A percentile compares a stretch with the other conserved stretches of the same genome.
These are phyloP conservation scores for Pistacia vera DNA, from an alignment of 345 rosid species.

Conservation along the genomic window DNA sequence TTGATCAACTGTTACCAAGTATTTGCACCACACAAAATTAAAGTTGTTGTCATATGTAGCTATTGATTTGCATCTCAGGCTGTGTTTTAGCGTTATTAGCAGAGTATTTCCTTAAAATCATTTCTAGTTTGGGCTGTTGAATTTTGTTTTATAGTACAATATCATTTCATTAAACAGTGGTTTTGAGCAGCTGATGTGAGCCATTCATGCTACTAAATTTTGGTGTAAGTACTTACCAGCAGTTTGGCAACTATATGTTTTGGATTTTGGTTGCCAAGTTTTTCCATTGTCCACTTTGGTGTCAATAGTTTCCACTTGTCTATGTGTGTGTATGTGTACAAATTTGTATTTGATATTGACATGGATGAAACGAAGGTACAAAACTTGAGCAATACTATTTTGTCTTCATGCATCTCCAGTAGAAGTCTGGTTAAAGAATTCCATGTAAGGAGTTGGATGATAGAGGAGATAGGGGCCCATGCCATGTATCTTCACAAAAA, in stretches of 20 bases:
- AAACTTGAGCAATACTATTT: background rate
- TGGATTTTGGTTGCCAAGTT: too few relatives aligned
- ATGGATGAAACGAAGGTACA: background rate
- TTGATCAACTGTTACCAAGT: background rate
- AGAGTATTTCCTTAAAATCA: background rate
- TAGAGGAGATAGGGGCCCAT: background rate
- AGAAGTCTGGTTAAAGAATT: background rate
- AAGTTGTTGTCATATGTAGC: background rate
- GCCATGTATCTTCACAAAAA: too few relatives aligned
- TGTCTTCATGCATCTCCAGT: background rate
- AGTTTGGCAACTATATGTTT: background rate
- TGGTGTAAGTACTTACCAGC: background rate
- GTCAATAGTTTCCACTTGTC: too few relatives aligned
- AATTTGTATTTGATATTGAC: background rate
- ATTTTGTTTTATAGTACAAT: background rate
- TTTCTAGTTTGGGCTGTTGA: background rate
- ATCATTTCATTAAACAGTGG: background rate
- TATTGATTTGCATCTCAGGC: background rate
- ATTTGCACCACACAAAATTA: constrained; percentile 1
- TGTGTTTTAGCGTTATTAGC: background rate
- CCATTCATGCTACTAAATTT: background rate
- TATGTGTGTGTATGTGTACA: too few relatives aligned
- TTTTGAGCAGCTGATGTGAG: background rate
- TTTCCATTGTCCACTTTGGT: too few relatives aligned
- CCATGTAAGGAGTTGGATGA: background rate